Evolutionary conservation across 2,329 filamentous ascomycete genomes (phyloP).

Genomic region (Penicillium aurantiogriseum): DNA sequence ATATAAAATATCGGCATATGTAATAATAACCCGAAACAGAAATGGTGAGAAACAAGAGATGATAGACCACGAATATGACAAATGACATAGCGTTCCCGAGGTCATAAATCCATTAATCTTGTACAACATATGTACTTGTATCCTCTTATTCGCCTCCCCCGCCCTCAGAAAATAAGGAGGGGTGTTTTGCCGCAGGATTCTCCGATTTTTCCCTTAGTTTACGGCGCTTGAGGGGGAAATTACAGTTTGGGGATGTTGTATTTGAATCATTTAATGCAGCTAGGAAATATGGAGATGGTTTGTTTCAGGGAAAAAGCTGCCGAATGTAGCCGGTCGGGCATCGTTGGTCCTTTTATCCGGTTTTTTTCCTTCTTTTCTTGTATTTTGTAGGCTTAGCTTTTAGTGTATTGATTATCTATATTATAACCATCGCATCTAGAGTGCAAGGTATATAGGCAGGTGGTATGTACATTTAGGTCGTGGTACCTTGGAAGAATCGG

Average conservation of each 20-base stretch:
- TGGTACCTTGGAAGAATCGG: neutral
- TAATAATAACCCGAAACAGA: neutral
- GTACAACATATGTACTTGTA: neutral
- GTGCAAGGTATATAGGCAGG: neutral
- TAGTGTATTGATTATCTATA: neutral
- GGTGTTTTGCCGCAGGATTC: neutral
- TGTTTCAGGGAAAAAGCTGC: neutral
- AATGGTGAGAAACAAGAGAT: neutral
- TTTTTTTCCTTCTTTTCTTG: neutral
- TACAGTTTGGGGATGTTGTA: neutral
- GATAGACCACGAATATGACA: neutral
- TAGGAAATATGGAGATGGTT: neutral
- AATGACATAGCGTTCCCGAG: no score
- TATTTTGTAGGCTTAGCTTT: neutral
- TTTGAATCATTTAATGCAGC: neutral
- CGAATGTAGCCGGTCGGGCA: constrained; percentile 12
- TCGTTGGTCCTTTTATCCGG: neutral
- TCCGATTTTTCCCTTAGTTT: neutral
- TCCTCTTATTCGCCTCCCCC: constrained; percentile 6
- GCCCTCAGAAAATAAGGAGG: neutral
- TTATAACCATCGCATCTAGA: neutral
- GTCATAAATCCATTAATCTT: neutral
- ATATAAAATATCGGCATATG: neutral
- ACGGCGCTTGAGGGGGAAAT: neutral
- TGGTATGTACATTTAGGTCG: neutral